phyloP scores from a whole-genome alignment of 225 moss, liverwort and hornwort genomes.

The Sphagnum tenellum region DNA sequence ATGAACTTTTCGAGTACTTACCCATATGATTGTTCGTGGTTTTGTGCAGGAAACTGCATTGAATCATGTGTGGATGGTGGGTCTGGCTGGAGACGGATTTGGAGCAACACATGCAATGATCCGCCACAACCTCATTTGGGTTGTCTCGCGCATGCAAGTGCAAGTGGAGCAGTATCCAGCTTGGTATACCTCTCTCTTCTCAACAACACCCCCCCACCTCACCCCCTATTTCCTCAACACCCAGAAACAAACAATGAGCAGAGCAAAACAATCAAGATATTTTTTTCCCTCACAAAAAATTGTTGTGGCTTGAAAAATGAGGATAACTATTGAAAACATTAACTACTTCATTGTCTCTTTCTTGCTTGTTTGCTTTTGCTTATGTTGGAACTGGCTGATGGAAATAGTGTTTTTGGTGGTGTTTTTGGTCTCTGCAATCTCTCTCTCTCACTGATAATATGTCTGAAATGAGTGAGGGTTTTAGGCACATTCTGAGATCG shows the following conservation, averaged over 20 bases:
- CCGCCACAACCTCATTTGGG: slow-evolving; percentile 80
- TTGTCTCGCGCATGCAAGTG: slow-evolving; percentile 82
- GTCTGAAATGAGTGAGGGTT: not conserved
- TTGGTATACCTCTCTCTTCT: slow-evolving; percentile 28
- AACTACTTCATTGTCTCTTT: too few relatives aligned
- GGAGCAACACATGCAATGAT: slow-evolving; percentile 92
- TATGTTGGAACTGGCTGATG: too few relatives aligned
- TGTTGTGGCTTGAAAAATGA: too few relatives aligned
- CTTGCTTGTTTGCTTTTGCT: too few relatives aligned
- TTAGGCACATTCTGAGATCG: not conserved
- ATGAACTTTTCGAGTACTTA: not conserved
- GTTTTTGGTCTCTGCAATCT: not conserved
- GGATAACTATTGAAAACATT: too few relatives aligned
- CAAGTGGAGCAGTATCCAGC: slow-evolving; percentile 87
- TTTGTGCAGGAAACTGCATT: slow-evolving; percentile 75
- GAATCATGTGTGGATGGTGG: slow-evolving; percentile 86
- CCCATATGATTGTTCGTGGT: too few relatives aligned
- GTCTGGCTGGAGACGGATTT: slow-evolving; percentile 84
- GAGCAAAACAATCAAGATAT: too few relatives aligned
- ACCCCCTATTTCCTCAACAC: too few relatives aligned
- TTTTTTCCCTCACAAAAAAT: too few relatives aligned
- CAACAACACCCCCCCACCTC: too few relatives aligned
- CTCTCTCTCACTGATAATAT: not conserved
- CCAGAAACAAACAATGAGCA: too few relatives aligned
- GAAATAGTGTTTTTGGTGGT: too few relatives aligned